Evolutionary conservation across 768 basidiomycete genomes (phyloP), one percentile per base, ranked within the genome.

Genomic region (Sporobolomyces phaffii): DNA sequence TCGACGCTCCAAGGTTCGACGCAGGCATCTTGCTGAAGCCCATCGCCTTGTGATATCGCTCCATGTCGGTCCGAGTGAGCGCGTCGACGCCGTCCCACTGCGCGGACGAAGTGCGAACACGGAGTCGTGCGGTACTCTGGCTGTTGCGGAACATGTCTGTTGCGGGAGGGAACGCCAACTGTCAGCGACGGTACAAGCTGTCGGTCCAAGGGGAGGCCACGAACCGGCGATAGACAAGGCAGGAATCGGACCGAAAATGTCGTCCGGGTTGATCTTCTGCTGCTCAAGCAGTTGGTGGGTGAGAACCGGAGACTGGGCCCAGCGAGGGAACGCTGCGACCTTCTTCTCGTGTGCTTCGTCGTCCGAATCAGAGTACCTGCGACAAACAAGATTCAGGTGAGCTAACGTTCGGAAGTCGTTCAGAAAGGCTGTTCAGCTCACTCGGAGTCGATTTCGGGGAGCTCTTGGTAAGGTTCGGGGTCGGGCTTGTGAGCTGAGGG

Each of bases 41-140:
- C 94, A 98, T 98, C 63, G 89, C 82, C 74, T 83, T 83, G 7
- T 87, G 91, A 76, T 97, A 98, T 69, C 91, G 89, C 64, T 82
- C 79, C 78, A 93, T 86, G 78, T 97, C 94, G 69, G 87, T 85
- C 28, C 81, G 77, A 20, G 90, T 93, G 73, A 98, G 79, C 29
- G 85, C 82, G 79, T 97, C 94, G n/a, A 87, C 79, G n/a, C 90
- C 91, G 9, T 85, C 83, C 94, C 94, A 98, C 76, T 96, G 96
- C 38, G 94, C 94, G 15, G 90, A 93, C 74, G 91, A 93, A 13
- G 90, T 90, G 51, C 94, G 82, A 10, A 89, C 87, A 64, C 93
- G 82, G 81, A 96, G 96, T 54, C 87, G 83, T 70, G 86, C 88
- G 22, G 85, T 86, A 68, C 86, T 82, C 31, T 80, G 82, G 73